A percentile compares a stretch with the other conserved stretches of the same genome.
phyloP scores from a whole-genome alignment of 2,329 filamentous ascomycete species.

The Clonostachys rhizophaga region DNA sequence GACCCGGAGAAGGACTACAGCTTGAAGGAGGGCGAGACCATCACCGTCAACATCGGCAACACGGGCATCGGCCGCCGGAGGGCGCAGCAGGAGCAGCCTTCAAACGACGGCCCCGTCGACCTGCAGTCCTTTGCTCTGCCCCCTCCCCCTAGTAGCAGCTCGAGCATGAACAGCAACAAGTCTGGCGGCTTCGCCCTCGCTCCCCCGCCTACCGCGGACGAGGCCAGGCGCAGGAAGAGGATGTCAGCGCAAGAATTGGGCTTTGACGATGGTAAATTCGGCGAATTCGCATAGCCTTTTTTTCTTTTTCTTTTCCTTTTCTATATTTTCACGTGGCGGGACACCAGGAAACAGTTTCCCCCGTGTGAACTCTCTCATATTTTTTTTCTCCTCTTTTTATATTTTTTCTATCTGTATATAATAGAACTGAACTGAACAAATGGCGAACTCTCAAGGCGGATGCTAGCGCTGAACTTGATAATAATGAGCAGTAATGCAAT shows the following conservation, averaged over 20 bases:
- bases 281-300: conserved; percentile 58
- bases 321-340: too few relatives aligned
- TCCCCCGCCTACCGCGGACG: conserved; percentile 58
- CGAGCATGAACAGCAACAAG: too few relatives aligned
- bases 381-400: too few relatives aligned
- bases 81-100: conserved; percentile 15
- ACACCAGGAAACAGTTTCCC: too few relatives aligned
- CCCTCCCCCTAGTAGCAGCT: conserved; percentile 50
- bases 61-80: conserved; percentile 45
- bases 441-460: too few relatives aligned
- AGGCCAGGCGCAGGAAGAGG: conserved; percentile 53
- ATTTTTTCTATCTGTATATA: too few relatives aligned
- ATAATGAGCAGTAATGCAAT: too few relatives aligned
- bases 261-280: conserved; percentile 86
- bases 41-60: conserved; percentile 70
- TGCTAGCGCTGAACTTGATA: too few relatives aligned
- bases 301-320: too few relatives aligned
- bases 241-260: conserved; percentile 61
- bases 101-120: conserved; percentile 12
- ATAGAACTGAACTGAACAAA: too few relatives aligned
- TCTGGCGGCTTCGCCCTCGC: conserved; percentile 47
- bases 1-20: conserved; percentile 63
- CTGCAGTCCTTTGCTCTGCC: conserved; percentile 65
- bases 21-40: conserved; percentile 85
- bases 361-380: too few relatives aligned